Conservation (phyloP, 331 rosid species). For the Pyrus hybrid region DNA sequence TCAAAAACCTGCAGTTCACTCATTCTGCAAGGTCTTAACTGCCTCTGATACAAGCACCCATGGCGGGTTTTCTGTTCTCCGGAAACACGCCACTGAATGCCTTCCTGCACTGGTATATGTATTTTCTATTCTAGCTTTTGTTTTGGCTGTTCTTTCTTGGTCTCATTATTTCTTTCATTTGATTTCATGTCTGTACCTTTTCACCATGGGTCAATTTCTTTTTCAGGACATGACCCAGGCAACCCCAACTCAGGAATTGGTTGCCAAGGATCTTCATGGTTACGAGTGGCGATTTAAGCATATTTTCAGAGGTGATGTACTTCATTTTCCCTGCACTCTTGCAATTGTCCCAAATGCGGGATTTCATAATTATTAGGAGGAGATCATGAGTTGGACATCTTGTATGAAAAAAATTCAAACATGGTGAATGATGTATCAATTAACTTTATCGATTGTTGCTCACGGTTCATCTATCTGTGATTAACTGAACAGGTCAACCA, state of each 20-base stretch:
- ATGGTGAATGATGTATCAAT: background rate
- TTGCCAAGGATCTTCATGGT: constrained; percentile 80
- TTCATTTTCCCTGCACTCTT: background rate
- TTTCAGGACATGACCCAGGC: constrained; percentile 67
- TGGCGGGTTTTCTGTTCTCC: constrained; percentile 83
- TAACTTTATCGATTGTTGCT: background rate
- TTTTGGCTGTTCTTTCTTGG: background rate
- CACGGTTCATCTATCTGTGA: background rate
- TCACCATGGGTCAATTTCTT: background rate
- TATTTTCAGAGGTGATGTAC: constrained; percentile 63
- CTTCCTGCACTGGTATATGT: constrained; percentile 69
- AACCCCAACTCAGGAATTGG: constrained; percentile 82
- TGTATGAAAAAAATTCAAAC: background rate
- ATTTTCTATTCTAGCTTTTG: background rate
- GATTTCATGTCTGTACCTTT: background rate
- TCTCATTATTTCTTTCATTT: background rate
- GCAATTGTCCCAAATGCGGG: constrained; percentile 3
- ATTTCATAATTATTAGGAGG: background rate
- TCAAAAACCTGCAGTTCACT: constrained; percentile 47
- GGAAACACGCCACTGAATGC: constrained; percentile 86
- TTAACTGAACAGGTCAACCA: constrained; percentile 63
- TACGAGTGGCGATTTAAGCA: constrained; percentile 86
- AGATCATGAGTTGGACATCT: background rate
- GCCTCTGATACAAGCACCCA: constrained; percentile 93
- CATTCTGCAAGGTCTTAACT: constrained; percentile 77